A percentile compares a stretch with the other conserved stretches of the same genome.
Conservation (phyloP, 306 rosid species). For the Quillaja saponaria region DNA sequence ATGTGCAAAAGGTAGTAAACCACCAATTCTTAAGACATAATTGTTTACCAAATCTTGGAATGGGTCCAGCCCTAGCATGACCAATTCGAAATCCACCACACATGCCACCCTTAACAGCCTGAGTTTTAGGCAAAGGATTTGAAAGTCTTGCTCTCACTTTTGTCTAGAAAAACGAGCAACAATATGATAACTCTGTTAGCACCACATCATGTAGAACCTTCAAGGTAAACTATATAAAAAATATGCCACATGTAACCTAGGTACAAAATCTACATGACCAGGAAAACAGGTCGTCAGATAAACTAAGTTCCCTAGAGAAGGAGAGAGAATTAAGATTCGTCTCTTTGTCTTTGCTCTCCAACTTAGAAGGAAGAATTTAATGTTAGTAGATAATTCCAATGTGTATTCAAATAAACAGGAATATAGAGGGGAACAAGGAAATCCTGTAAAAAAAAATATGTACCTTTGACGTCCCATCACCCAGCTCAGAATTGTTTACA, state of each 20-base stretch:
- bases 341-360: slow-evolving; percentile 3
- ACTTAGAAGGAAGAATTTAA: slow-evolving; percentile 14
- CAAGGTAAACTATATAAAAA: slow-evolving; percentile 16
- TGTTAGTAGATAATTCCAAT: background rate
- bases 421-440: slow-evolving; percentile 10
- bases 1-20: slow-evolving; percentile 17
- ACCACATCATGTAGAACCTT: slow-evolving; percentile 1
- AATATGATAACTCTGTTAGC: slow-evolving; percentile 7
- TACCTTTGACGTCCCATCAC: slow-evolving; percentile 69
- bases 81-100: slow-evolving; percentile 82
- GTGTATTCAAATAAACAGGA: slow-evolving; percentile 14
- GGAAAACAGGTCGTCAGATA: background rate
- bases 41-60: slow-evolving; percentile 50
- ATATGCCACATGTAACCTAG: background rate
- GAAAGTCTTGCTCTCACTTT: slow-evolving; percentile 88
- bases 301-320: slow-evolving; percentile 4
- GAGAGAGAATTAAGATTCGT: background rate
- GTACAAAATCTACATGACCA: slow-evolving; percentile 4
- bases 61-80: slow-evolving; percentile 44
- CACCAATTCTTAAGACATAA: slow-evolving; percentile 24
- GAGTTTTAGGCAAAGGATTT: slow-evolving; percentile 86
- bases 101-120: slow-evolving; percentile 78
- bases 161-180: slow-evolving; percentile 38
- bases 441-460: slow-evolving; percentile 1
- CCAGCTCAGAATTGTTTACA: slow-evolving; percentile 54